Evolutionary conservation across 202 grass and related monocot species (phyloP), one percentile per base, ranked within the genome.

Genomic region (Schoenoplectus tabernaemontani): DNA sequence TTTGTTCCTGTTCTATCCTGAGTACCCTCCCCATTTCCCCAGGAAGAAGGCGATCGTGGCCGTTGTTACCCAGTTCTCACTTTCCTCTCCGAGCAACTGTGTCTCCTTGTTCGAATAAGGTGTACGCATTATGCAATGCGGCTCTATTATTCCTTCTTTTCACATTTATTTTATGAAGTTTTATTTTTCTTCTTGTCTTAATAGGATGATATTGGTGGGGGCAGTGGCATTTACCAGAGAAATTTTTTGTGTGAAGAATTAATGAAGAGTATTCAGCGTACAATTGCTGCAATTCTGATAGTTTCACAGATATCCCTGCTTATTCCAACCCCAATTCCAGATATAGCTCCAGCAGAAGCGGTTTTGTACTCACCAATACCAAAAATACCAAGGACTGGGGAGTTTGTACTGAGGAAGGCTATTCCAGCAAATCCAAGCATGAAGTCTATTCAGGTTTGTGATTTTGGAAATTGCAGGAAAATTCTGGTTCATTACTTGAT

Each of bases 361-460:
- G 85, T 94, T 36, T 87, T 94, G 20, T 97, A 97, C 87, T 97
- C 94, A 11, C 94, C 94, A 90, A 94, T 72, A 97, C 94, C 8
- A n/a, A 92, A 93, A 64, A 81, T 97, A 51, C 94, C 94, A 1
- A 93, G 94, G 82, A 97, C 89, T 0, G 94, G 94, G 47, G 94
- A 97, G 82, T 91, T 93, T 62, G 94, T 91, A 41, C 77, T 97
- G 82, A 90, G 94, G 72, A 92, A 83, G 78, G 91, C 91, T 24
- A 94, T 97, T 84, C 91, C 91, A 43, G 91, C 89, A 8, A 97
- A 94, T 73, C 85, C 84, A 17, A 92, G 84, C 69, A 97, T 90
- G 95, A 94, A 97, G 68, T 59, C 86, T 17, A 90, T 97, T 86
- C 95, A 97, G 86, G 94, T 93, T 80, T 37, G 4, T 16, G 23